Evolutionary conservation across 2,329 filamentous ascomycete species (phyloP).

Genomic region (Ustulina deusta): DNA sequence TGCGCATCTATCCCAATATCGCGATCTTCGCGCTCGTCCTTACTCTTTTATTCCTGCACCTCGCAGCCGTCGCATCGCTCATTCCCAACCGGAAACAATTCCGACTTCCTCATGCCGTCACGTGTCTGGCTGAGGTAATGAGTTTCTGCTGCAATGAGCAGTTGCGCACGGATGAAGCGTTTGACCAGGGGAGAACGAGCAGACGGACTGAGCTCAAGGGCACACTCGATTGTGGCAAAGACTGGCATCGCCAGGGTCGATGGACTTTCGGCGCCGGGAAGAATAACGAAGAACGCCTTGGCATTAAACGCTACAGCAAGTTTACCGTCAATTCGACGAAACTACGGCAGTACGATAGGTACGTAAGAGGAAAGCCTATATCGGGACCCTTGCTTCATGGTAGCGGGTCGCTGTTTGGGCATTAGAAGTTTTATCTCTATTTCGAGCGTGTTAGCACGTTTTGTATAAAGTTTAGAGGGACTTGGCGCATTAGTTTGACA

Average conservation of each 20-base stretch:
- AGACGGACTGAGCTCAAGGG: conserved; percentile 77
- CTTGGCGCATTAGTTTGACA: conserved; percentile 15
- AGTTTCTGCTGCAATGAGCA: conserved; percentile 81
- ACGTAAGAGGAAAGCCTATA: conserved; percentile 44
- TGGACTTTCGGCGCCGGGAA: conserved; percentile 64
- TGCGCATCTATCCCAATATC: conserved; percentile 78
- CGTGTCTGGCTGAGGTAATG: conserved; percentile 80
- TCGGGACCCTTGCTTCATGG: conserved; percentile 41
- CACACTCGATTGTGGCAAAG: conserved; percentile 69
- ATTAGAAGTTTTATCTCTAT: conserved; percentile 18
- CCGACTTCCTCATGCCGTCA: conserved; percentile 78
- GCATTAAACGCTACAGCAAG: conserved; percentile 49
- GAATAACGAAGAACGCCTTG: conserved; percentile 47
- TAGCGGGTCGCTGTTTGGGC: conserved; percentile 43
- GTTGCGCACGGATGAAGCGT: conserved; percentile 77
- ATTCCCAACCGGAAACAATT: conserved; percentile 71
- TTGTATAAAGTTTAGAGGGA: conserved; percentile 1
- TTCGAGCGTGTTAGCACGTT: neutral
- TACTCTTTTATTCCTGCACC: conserved; percentile 76
- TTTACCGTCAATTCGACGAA: conserved; percentile 47
- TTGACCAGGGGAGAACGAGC: conserved; percentile 68
- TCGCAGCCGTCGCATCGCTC: conserved; percentile 70
- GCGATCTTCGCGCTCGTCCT: conserved; percentile 80
- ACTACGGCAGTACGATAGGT: conserved; percentile 41
- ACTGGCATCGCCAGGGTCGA: conserved; percentile 60